Conservation (phyloP, 306 rosid genomes). For the Acmispon strigosus region DNA sequence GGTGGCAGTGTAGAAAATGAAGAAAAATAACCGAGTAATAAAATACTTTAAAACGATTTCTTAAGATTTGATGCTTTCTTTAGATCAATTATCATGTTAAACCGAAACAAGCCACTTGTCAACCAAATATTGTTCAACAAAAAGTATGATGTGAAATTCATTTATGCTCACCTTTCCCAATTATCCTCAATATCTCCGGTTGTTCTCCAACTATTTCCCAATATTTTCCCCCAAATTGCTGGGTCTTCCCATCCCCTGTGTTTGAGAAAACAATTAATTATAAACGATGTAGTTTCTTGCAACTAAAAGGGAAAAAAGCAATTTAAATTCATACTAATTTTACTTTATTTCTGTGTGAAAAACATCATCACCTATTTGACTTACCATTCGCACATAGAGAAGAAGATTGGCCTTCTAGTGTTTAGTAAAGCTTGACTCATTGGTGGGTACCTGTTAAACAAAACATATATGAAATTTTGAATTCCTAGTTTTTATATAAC, state of each 20-base stretch:
- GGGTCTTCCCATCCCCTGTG: conserved; percentile 11
- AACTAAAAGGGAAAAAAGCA: neutral
- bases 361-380: neutral
- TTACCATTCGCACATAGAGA: conserved; percentile 69
- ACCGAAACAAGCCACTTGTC: neutral
- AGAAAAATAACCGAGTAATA: neutral
- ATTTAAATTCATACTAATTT: neutral
- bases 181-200: conserved; percentile 13
- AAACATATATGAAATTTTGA: neutral
- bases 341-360: neutral
- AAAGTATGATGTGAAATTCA: neutral
- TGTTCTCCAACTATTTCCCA: conserved; percentile 16
- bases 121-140: neutral
- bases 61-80: neutral
- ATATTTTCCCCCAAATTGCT: neutral
- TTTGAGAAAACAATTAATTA: neutral
- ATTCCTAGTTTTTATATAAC: neutral
- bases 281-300: neutral
- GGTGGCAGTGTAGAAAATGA: neutral
- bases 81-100: neutral
- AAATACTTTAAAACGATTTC: neutral
- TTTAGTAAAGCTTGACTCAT: conserved; percentile 51
- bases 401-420: conserved; percentile 43
- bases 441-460: conserved; percentile 41
- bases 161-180: neutral